Evolutionary conservation across 2,329 filamentous ascomycete genomes (phyloP), one percentile per base, ranked within the genome.

Genomic region (Phyllosticta citribraziliensis): DNA sequence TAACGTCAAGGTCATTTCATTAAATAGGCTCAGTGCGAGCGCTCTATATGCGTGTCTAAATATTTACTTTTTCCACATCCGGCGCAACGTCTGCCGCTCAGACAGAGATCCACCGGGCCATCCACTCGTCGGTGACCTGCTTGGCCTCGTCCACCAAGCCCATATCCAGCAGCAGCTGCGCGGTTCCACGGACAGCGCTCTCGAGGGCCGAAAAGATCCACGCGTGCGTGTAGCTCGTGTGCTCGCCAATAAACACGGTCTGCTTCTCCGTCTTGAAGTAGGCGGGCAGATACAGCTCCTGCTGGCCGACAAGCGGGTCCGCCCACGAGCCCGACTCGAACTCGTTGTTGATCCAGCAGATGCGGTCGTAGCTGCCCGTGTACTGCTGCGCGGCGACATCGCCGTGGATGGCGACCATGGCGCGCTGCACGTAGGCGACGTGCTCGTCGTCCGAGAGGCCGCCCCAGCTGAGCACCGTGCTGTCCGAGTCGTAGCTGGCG

Each of bases 141-240:
- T 88, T 88, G 0, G 86, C 86, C 72, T 88, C 86, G 69, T 88
- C 86, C 0, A 88, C 85, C 53, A 88, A 70, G 0, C 86, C 86
- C 67, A 88, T 73, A 71, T 81, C 81, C 19, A 88, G 74, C 70
- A 88, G 72, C 63, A 88, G 65, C 72, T 89, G 85, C 4, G 84
- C 79, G 0, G 84, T 83, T 0, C 86, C 84, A 1, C 87, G 76
- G 1, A 89, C 82, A 0, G 84, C 86, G 11, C 82, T 86, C 68
- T 89, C 86, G 4, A 89, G 73, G 0, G 87, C 86, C 2, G 81
- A 83, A 33, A 82, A 81, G 56, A 88, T 86, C 86, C 85, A 89
- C 1, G 85, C 86, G 67, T 89, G 87, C 0, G 87, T 90, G 68
- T 86, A 88, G 6, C 80, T 83, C 0, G 86, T 88, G 68, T 89